Evolutionary conservation across 495 filamentous ascomycete species (phyloP), one percentile per base, ranked within the genome.

Genomic region (Penicillium roqueforti): DNA sequence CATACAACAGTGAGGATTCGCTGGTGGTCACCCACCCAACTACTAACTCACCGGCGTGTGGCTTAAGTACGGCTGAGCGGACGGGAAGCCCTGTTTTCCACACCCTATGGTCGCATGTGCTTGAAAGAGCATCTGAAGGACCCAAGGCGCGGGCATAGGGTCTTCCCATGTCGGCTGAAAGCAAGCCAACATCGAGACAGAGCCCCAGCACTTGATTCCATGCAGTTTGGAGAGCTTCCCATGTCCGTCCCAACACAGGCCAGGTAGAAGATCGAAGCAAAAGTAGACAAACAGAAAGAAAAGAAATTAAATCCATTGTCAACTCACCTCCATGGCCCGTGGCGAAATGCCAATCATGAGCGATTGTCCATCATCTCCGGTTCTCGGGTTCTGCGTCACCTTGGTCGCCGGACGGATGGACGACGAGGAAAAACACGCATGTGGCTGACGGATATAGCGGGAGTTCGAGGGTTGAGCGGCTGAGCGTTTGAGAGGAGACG

Each of bases 261-360:
- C 22, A 37, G 51, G 22, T 20, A 29, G 39, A 20, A 44, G 39
- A 38, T 3, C 32, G 29, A 45, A 22, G 28, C 20, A 42, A 45
- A 54, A 42, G 34, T 13, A 55, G 18, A 26, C 14, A 11, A 43
- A 5, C 9, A 4, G 0, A 18, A 11, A 23, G 28, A 14, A 36
- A 53, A 38, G 28, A 14, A 36, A 53, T 36, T 42, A 48, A 36
- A 44, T 26, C 22, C 6, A 48, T 28, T 55, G 32, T 53, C 1
- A 50, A 75, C 80, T 53, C 80, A 92, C 90, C 68, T 87, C 82
- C 28, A 87, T 80, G 22, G 93, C 93, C 38, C 91, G 80, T 16
- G 84, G 80, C 1, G 91, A 93, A 48, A 97, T 92, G 47, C 83
- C 81, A 25, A 97, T 77, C 60, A 72, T 74, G 82, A 96, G 88